Base-by-base conservation (phyloP, 2,329 filamentous ascomycete species). In the Penicillium sp. region DNA sequence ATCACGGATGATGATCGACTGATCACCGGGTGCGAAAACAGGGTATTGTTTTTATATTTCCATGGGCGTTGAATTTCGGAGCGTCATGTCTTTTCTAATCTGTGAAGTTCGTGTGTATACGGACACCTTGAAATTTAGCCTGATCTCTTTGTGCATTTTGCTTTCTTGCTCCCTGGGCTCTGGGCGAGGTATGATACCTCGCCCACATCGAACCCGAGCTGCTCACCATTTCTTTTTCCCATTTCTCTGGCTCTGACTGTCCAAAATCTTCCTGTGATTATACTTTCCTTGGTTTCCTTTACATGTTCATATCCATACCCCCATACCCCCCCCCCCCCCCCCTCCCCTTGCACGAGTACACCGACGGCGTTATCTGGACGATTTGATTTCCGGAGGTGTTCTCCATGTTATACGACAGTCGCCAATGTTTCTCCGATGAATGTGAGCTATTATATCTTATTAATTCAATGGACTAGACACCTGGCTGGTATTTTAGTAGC, bases 1-100 rank as follows among this genome's bases (percentile, higher is more conserved):
- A 26, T 68, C 59, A 41, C 74, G 75, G 40, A 78, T 78, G 75
- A 76, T 75, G 69, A 78, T 78, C 59, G 75, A 78, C 62, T 77
- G 48, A 58, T 57, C 47, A 36, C 13, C 34, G 13, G 11, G 43
- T 26, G 16, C 32, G 38, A 36, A 16, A 35, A 39, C 47, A 46
- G 23, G 45, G 47, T 55, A 27, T 23, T 46, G 26, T 55, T 58
- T 58, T 46, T 53, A 55, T 59, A 53, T 47, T 50, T 56, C 44
- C 34, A 44, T 26, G 29, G 51, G 51, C 54, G 48, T 63, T 64
- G 42, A 43, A 44, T 59, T 51, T 51, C 57, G 53, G 49, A 57
- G 53, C 43, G 43, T 56, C 48, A 26, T 60, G 47, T 69, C 66
- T 62, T 67, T 64, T 69, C 67, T 70, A 58, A 63, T 57, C 52